These are phyloP conservation scores for Pisolithus thermaeus DNA, from an alignment of 1,284 basidiomycete genomes.

Conservation along the genomic window DNA sequence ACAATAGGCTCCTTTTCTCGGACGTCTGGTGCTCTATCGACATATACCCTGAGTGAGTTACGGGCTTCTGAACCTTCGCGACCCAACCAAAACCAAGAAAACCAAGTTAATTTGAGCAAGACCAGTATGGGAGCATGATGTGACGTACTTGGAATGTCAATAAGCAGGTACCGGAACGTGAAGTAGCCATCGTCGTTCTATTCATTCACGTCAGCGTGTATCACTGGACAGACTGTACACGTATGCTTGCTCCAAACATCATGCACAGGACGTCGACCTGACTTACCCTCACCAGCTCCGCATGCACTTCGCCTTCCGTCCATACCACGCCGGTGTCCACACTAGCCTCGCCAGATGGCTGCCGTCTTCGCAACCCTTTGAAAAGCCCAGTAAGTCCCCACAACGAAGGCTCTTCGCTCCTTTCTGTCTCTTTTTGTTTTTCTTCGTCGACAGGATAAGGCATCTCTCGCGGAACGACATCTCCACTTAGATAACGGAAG, in stretches of 20 bases:
- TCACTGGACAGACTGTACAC: not conserved
- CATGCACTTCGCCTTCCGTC: conserved; percentile 75
- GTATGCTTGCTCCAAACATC: not conserved
- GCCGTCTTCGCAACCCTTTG: conserved; percentile 51
- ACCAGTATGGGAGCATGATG: not conserved
- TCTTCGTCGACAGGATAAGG: conserved; percentile 15
- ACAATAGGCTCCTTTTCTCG: conserved; percentile 67
- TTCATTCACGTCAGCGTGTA: conserved; percentile 11
- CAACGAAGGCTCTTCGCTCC: conserved; percentile 35
- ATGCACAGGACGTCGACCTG: not conserved
- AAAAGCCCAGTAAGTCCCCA: conserved; percentile 65
- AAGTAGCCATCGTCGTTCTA: conserved; percentile 75
- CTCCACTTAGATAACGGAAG: conserved; percentile 67
- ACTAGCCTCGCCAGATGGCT: conserved; percentile 27
- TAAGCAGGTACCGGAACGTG: conserved; percentile 68
- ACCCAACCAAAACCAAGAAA: conserved; percentile 5
- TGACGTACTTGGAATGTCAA: conserved; percentile 72
- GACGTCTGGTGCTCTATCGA: conserved; percentile 60
- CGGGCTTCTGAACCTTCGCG: conserved; percentile 53
- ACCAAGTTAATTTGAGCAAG: conserved; percentile 5
- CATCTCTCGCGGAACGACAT: conserved; percentile 35
- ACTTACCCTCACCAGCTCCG: conserved; percentile 65
- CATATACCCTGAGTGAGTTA: conserved; percentile 63
- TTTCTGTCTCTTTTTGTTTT: conserved; percentile 28
- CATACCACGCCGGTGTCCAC: conserved; percentile 39